Percentiles rank a stretch among this genome's conserved stretches.
Evolutionary conservation across 768 basidiomycete genomes (phyloP).

Genomic region (Hypholoma fasciculare): DNA sequence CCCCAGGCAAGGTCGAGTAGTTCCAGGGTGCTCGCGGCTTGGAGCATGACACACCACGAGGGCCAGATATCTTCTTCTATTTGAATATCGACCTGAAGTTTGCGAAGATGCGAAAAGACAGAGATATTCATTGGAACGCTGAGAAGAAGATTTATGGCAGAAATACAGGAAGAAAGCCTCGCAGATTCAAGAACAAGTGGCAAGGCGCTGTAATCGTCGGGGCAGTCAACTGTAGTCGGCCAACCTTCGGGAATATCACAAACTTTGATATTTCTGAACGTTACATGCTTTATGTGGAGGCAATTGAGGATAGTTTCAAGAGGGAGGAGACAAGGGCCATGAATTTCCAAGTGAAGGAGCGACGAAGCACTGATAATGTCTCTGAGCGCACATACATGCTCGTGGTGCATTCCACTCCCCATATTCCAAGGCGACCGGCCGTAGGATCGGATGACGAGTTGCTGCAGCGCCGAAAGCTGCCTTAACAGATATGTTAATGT

Average conservation of each 20-base stretch:
- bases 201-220: not conserved
- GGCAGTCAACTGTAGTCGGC: not conserved
- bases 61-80: not conserved
- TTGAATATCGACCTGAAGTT: not conserved
- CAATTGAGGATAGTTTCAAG: not conserved
- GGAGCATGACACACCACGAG: not conserved
- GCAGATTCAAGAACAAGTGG: not conserved
- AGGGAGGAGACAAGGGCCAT: not conserved
- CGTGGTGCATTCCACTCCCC: not conserved
- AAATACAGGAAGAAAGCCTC: not conserved
- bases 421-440: not conserved
- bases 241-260: not conserved
- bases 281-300: not conserved
- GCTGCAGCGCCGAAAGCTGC: not conserved
- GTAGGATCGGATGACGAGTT: not conserved
- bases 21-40: not conserved
- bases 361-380: not conserved
- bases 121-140: not conserved
- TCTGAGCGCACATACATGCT: not conserved
- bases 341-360: not conserved
- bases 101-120: not conserved
- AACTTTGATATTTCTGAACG: not conserved
- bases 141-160: not conserved
- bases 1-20: not conserved
- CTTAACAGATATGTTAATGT: not conserved